A percentile compares a stretch with the other conserved stretches of the same genome.
These are phyloP conservation scores for Solanum aculeatissimum DNA, from an alignment of 305 asterid species.

Conservation along the genomic window DNA sequence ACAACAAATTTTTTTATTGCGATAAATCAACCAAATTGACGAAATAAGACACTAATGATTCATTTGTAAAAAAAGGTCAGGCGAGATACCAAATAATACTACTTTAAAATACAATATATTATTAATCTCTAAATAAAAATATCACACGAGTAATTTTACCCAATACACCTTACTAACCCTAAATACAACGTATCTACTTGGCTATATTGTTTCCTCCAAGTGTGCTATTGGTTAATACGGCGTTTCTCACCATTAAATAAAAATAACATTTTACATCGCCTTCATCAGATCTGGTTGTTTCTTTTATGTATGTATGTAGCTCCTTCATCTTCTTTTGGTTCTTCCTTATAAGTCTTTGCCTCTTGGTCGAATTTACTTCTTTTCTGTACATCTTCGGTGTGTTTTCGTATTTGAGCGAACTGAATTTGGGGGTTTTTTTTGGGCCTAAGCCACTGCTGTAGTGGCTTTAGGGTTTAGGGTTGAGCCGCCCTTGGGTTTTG, in stretches of 20 bases:
- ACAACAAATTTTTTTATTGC: too few species aligned
- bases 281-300: neutral
- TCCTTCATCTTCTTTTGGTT: neutral
- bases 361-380: neutral
- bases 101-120: too few species aligned
- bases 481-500: neutral
- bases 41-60: too few species aligned
- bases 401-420: neutral
- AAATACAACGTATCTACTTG: neutral
- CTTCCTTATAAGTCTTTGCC: neutral
- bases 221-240: neutral
- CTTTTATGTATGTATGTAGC: neutral
- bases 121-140: too few species aligned
- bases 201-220: neutral
- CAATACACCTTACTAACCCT: neutral
- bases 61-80: too few species aligned
- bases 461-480: neutral
- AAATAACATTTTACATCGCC: neutral
- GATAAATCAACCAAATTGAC: too few species aligned
- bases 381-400: neutral
- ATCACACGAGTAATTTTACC: too few species aligned
- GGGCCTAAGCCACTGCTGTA: neutral
- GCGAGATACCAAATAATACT: too few species aligned
- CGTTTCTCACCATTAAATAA: neutral
- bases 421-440: neutral